These are phyloP conservation scores for Colletotrichum cereale DNA, from an alignment of 2,329 filamentous ascomycete species.

Conservation along the genomic window DNA sequence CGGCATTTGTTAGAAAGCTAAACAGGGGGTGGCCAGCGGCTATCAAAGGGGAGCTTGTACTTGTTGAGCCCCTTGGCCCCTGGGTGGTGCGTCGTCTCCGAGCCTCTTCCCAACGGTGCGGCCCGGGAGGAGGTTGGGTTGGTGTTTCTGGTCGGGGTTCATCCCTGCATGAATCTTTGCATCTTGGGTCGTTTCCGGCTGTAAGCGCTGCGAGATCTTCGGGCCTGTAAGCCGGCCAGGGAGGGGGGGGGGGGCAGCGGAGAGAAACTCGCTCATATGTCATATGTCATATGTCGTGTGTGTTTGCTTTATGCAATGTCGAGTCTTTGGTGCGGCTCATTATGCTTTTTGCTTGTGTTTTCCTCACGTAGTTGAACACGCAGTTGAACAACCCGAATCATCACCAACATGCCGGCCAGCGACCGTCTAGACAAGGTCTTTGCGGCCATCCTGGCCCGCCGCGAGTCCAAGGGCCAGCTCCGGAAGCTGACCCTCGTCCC, in stretches of 20 bases:
- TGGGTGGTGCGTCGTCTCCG: constrained; percentile 24
- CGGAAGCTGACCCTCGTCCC: constrained; percentile 69
- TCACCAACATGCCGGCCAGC: constrained; percentile 29
- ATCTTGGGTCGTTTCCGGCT: constrained; percentile 7
- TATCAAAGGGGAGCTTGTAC: constrained; percentile 38
- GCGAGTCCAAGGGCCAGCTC: constrained; percentile 51
- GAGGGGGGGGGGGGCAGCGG: background rate
- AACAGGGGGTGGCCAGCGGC: constrained; percentile 23
- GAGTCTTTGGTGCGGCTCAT: background rate
- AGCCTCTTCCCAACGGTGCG: constrained; percentile 22
- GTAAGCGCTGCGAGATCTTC: constrained; percentile 3
- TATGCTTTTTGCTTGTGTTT: background rate
- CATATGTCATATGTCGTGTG: background rate
- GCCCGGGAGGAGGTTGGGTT: constrained; percentile 18
- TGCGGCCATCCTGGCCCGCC: constrained; percentile 30
- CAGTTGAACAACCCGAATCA: background rate
- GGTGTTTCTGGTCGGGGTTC: constrained; percentile 1
- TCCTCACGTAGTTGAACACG: background rate
- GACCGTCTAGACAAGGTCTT: constrained; percentile 34
- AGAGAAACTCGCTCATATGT: constrained; percentile 18
- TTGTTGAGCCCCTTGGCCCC: too few relatives aligned
- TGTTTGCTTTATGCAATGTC: constrained; percentile 6
- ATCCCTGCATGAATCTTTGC: constrained; percentile 35
- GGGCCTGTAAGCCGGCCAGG: background rate
- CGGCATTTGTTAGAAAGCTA: constrained; percentile 35